phyloP scores from a whole-genome alignment of 139 green algal species.

The Tetratostichococcus sp. region DNA sequence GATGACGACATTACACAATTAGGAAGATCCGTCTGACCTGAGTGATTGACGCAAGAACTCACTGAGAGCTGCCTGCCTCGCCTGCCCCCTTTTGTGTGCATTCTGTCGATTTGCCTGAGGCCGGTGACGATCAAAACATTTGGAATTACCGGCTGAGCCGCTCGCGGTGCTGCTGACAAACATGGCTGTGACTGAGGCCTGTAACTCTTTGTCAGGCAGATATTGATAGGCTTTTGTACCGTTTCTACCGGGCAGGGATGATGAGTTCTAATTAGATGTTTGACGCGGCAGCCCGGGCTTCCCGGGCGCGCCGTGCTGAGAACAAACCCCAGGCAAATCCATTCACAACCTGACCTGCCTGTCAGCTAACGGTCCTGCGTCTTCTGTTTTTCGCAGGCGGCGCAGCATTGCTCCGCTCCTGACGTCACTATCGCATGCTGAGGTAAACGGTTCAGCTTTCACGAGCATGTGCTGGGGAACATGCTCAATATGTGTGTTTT shows the following conservation, averaged over 20 bases:
- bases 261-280: slow-evolving; percentile 3
- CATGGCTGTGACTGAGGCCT: neutral
- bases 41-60: slow-evolving; percentile 33
- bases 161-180: neutral
- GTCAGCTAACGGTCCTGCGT: neutral
- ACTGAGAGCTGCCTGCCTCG: slow-evolving; percentile 17
- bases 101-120: neutral
- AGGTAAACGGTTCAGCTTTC: too few species aligned
- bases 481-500: too few species aligned
- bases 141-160: neutral
- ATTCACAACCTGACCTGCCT: neutral
- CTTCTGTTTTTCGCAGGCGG: too few species aligned
- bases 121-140: neutral
- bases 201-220: neutral
- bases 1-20: slow-evolving; percentile 29
- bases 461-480: neutral
- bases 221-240: too few species aligned
- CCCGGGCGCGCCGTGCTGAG: neutral
- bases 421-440: too few species aligned
- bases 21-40: slow-evolving; percentile 51
- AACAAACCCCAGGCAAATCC: neutral
- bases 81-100: neutral
- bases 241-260: neutral
- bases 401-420: too few species aligned
- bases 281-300: neutral